Percentiles rank a stretch among this genome's conserved stretches.
Conservation (phyloP, 257 asterid species). For the Apocynum venetum region DNA sequence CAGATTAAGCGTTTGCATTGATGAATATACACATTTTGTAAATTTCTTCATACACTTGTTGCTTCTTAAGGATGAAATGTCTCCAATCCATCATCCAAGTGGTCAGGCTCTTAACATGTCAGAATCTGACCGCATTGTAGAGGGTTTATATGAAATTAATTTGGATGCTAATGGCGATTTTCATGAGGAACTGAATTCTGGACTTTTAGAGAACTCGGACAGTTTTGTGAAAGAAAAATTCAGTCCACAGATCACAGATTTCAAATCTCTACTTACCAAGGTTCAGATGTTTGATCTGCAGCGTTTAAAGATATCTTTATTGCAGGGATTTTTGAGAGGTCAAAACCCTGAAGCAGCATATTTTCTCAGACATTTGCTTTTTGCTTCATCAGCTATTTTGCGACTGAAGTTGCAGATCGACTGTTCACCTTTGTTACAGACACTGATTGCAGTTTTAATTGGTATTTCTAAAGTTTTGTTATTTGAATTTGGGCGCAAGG, state of each 20-base stretch:
- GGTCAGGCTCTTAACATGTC: conserved; percentile 22
- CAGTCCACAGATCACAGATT: conserved; percentile 24
- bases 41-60: conserved; percentile 32
- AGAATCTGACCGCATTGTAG: conserved; percentile 13
- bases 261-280: conserved; percentile 50
- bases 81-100: conserved; percentile 12
- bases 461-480: conserved; percentile 54
- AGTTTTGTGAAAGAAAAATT: conserved; percentile 25
- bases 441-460: conserved; percentile 41
- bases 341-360: conserved; percentile 56
- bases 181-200: conserved; percentile 29
- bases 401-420: conserved; percentile 51
- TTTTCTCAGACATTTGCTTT: conserved; percentile 62
- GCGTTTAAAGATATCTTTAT: conserved; percentile 40
- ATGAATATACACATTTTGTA: conserved; percentile 39
- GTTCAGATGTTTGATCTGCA: conserved; percentile 38
- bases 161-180: conserved; percentile 28
- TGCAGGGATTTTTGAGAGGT: conserved; percentile 50
- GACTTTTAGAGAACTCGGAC: conserved; percentile 11
- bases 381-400: conserved; percentile 74
- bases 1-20: conserved; percentile 39
- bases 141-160: conserved; percentile 20
- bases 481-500: conserved; percentile 48
- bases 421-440: conserved; percentile 39
- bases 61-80: conserved; percentile 49